Conservation (phyloP, 2,329 filamentous ascomycete species). For the Paecilomyces sp. region DNA sequence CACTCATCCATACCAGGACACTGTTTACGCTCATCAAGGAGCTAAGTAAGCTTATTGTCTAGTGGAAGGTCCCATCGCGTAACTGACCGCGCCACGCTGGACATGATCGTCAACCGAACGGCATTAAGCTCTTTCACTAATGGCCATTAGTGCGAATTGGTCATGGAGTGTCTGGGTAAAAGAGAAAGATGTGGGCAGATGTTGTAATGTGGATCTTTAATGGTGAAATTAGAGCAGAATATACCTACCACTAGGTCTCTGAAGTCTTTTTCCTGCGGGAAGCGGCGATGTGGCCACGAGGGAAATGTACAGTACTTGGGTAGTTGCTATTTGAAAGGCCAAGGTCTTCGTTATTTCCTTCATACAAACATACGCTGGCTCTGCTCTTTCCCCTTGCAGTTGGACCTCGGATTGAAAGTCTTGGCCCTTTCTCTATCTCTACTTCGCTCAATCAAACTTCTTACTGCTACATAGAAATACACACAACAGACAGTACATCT, state of each 20-base stretch:
- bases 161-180: background rate
- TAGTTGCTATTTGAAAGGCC: background rate
- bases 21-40: no score
- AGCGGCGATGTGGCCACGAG: background rate
- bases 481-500: background rate
- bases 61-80: background rate
- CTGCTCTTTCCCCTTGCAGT: background rate
- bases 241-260: background rate
- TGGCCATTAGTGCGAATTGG: background rate
- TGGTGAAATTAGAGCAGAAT: background rate
- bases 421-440: background rate
- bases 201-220: background rate
- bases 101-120: background rate
- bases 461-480: background rate
- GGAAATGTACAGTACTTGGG: no score
- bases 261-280: background rate
- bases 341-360: background rate
- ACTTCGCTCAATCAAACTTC: background rate
- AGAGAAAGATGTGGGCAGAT: background rate
- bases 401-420: background rate
- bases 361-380: background rate
- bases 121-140: background rate
- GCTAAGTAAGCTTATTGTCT: background rate
- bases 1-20: no score
- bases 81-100: background rate